Evolutionary conservation across 495 filamentous ascomycete species (phyloP).

Genomic region (Penicillium pancosmium): DNA sequence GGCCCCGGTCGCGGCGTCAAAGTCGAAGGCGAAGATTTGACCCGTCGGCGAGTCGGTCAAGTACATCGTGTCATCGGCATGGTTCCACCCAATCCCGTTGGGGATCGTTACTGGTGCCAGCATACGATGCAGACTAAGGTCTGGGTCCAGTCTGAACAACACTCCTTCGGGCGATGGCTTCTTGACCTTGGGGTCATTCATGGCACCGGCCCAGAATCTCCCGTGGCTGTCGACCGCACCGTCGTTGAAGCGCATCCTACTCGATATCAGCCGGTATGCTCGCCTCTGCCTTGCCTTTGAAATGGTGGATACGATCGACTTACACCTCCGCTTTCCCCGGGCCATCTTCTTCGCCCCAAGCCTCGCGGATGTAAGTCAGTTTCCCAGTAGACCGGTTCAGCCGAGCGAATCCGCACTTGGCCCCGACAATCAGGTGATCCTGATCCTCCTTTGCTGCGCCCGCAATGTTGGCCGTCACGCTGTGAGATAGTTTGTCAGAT

Average conservation of each 20-base stretch:
- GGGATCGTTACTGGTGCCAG: conserved; percentile 74
- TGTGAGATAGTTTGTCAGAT: conserved; percentile 18
- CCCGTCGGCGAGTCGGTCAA: conserved; percentile 77
- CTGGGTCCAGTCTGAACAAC: conserved; percentile 66
- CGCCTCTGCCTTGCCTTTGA: not conserved
- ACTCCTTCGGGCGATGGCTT: conserved; percentile 47
- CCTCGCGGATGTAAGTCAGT: conserved; percentile 61
- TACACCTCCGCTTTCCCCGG: conserved; percentile 51
- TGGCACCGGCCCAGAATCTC: conserved; percentile 85
- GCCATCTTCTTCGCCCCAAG: conserved; percentile 54
- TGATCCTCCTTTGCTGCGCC: conserved; percentile 63
- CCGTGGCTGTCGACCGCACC: conserved; percentile 80
- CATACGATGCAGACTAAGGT: conserved; percentile 60
- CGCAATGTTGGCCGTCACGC: conserved; percentile 78
- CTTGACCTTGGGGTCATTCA: conserved; percentile 69
- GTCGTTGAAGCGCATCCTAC: conserved; percentile 72
- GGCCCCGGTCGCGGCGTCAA: conserved; percentile 60
- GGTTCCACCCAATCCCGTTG: conserved; percentile 79
- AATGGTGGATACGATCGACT: conserved; percentile 12
- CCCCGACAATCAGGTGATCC: conserved; percentile 70
- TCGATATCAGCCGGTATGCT: conserved; percentile 5
- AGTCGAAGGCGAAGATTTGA: conserved; percentile 76
- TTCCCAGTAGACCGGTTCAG: conserved; percentile 68
- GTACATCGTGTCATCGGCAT: conserved; percentile 76
- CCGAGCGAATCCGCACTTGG: conserved; percentile 79